These are phyloP conservation scores for Trichophyton simii DNA, from an alignment of 2,329 filamentous ascomycete genomes.

Conservation along the genomic window DNA sequence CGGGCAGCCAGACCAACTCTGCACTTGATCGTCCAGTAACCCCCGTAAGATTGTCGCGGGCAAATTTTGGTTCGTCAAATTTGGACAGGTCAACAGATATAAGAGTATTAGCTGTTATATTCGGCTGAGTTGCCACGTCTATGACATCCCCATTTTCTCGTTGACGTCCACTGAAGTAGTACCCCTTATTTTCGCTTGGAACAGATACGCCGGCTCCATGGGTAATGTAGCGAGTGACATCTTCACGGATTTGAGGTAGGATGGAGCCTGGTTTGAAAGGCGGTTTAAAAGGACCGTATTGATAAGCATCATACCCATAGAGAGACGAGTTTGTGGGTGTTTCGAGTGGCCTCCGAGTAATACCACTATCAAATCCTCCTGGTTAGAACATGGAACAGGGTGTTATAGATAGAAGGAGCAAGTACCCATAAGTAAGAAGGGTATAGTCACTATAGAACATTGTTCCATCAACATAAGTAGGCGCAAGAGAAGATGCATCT, in stretches of 20 bases:
- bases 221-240: constrained; percentile 49
- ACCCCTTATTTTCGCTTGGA: constrained; percentile 58
- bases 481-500: constrained; percentile 40
- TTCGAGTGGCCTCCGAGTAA: constrained; percentile 21
- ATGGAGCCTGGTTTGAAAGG: constrained; percentile 29
- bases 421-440: constrained; percentile 51
- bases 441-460: constrained; percentile 54
- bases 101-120: constrained; percentile 41
- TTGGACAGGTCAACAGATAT: constrained; percentile 49
- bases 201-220: constrained; percentile 52
- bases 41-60: constrained; percentile 39
- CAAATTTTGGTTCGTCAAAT: constrained; percentile 43
- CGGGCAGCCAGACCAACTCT: constrained; percentile 51
- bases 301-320: constrained; percentile 41
- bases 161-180: constrained; percentile 56
- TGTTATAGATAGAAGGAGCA: background rate
- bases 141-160: constrained; percentile 41
- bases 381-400: background rate
- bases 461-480: constrained; percentile 49
- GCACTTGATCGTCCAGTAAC: constrained; percentile 48
- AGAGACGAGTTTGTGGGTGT: constrained; percentile 18
- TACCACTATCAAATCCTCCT: constrained; percentile 28
- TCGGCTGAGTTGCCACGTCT: constrained; percentile 20
- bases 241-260: constrained; percentile 28
- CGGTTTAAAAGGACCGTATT: constrained; percentile 38